A percentile compares a stretch with the other conserved stretches of the same genome.
Evolutionary conservation across 202 grass and related monocot genomes (phyloP).

Genomic region (Cymbopogon flexuosus): DNA sequence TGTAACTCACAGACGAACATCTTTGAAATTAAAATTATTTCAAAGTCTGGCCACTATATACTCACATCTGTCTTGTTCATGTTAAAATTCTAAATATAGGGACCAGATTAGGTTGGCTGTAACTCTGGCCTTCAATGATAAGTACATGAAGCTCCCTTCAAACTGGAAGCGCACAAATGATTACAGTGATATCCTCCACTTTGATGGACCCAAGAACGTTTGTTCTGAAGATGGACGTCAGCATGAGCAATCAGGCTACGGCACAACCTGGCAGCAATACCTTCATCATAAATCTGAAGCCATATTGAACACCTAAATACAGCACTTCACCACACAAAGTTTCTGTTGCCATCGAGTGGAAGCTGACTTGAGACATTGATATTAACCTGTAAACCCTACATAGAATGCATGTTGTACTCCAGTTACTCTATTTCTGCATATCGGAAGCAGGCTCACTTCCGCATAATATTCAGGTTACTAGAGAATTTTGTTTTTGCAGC

Average conservation of each 20-base stretch:
- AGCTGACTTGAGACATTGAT: background rate
- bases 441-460: background rate
- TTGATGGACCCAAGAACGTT: constrained; percentile 56
- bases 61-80: background rate
- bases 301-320: constrained; percentile 37
- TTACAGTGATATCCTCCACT: constrained; percentile 40
- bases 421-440: background rate
- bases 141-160: constrained; percentile 66
- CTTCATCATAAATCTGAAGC: constrained; percentile 44
- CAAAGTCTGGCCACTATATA: background rate
- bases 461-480: background rate
- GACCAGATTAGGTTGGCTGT: constrained; percentile 50
- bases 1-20: background rate
- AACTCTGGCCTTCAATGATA: constrained; percentile 48
- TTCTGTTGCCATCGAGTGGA: background rate
- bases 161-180: constrained; percentile 49
- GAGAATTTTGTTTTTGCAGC: background rate
- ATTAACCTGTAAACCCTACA: background rate
- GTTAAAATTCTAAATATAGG: constrained; percentile 16
- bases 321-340: background rate
- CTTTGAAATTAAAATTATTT: no score
- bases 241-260: constrained; percentile 32
- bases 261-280: constrained; percentile 51
- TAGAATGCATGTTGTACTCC: constrained; percentile 7
- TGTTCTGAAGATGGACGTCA: constrained; percentile 41